Percentiles rank a stretch among this genome's conserved stretches.
phyloP scores from a whole-genome alignment of 2,329 filamentous ascomycete species.

The Exophiala bonariae region DNA sequence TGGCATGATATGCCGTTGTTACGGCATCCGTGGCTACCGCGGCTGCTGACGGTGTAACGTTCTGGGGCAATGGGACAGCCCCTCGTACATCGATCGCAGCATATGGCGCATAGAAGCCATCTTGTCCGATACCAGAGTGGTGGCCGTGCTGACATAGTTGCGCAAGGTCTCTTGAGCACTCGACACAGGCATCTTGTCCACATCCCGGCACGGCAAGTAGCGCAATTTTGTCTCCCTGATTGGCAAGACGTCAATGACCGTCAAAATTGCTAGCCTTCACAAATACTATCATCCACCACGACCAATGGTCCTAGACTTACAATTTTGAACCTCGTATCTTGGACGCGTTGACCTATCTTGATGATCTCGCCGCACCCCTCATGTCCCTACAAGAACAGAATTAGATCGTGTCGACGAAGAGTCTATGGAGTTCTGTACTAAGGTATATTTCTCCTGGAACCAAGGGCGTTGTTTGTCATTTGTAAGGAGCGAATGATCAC shows the following conservation, averaged over 20 bases:
- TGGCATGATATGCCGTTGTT: conserved; percentile 42
- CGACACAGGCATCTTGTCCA: conserved; percentile 32
- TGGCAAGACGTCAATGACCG: no score
- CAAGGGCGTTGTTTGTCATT: conserved; percentile 13
- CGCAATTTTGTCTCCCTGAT: conserved; percentile 9
- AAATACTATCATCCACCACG: neutral
- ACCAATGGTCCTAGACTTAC: neutral
- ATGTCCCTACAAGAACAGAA: conserved; percentile 1
- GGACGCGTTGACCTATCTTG: conserved; percentile 3
- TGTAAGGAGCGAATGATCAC: conserved; percentile 9
- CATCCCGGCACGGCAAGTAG: conserved; percentile 30
- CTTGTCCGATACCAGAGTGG: conserved; percentile 47
- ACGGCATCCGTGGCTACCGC: conserved; percentile 45
- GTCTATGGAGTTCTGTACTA: conserved; percentile 1
- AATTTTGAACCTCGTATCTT: conserved; percentile 4
- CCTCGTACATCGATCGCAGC: conserved; percentile 31
- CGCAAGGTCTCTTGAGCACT: conserved; percentile 41
- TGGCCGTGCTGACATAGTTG: conserved; percentile 32
- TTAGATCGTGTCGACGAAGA: no score
- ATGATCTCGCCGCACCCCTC: conserved; percentile 14
- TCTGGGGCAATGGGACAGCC: conserved; percentile 24
- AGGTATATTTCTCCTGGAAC: conserved; percentile 15
- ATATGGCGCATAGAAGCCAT: conserved; percentile 46
- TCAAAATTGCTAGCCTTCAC: no score
- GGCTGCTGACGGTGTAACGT: conserved; percentile 31